These are phyloP conservation scores for Beauveria brongniartii DNA, from an alignment of 2,329 filamentous ascomycete genomes.

Conservation along the genomic window DNA sequence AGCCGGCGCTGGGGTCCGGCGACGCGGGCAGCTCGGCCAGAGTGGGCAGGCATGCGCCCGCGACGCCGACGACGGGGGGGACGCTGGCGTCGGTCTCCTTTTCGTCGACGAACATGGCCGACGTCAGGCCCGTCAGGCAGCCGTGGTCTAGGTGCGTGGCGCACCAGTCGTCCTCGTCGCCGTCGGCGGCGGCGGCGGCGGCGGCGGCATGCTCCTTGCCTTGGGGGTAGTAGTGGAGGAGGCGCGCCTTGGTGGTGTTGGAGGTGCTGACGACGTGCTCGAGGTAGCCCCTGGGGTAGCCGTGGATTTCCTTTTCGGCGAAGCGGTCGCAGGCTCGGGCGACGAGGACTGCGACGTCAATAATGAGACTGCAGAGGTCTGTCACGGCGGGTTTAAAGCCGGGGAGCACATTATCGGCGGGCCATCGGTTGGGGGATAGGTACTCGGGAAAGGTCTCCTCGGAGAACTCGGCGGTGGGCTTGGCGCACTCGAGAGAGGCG, in stretches of 20 bases:
- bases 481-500: conserved; percentile 50
- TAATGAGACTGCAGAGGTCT: conserved; percentile 72
- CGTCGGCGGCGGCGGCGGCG: conserved; percentile 20
- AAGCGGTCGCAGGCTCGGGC: conserved; percentile 85
- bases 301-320: conserved; percentile 68
- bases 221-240: conserved; percentile 87
- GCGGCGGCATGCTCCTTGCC: conserved; percentile 25
- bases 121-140: conserved; percentile 87
- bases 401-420: conserved; percentile 56
- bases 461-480: conserved; percentile 50
- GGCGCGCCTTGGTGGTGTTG: conserved; percentile 79
- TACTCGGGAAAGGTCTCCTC: conserved; percentile 72
- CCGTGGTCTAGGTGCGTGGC: conserved; percentile 86
- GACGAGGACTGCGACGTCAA: conserved; percentile 82
- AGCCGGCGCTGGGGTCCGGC: conserved; percentile 74
- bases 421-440: conserved; percentile 86
- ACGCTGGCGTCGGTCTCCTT: conserved; percentile 30
- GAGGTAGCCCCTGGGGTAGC: conserved; percentile 70
- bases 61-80: conserved; percentile 15
- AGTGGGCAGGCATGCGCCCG: conserved; percentile 30
- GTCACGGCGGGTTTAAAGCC: conserved; percentile 69
- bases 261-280: conserved; percentile 81
- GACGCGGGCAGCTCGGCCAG: conserved; percentile 65
- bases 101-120: conserved; percentile 94
- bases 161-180: conserved; percentile 82